Conservation (phyloP, 2,329 filamentous ascomycete genomes). For the Trichoderma sp. region DNA sequence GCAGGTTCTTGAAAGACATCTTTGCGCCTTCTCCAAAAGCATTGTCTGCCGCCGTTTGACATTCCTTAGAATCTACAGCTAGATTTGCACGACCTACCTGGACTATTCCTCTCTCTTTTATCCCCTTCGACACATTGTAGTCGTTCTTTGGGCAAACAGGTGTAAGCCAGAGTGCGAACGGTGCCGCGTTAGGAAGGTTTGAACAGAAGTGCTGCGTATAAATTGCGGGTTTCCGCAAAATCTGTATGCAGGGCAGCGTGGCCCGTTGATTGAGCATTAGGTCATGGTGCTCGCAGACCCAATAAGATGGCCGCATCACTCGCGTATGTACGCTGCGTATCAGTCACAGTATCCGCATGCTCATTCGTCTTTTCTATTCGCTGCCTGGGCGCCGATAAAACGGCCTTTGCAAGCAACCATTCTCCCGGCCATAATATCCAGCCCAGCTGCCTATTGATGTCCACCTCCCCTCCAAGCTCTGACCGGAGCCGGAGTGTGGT, state of each 20-base stretch:
- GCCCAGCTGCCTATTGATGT: neutral
- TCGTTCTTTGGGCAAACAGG: neutral
- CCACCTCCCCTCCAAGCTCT: neutral
- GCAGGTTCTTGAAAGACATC: neutral
- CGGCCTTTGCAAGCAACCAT: neutral
- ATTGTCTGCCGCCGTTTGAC: neutral
- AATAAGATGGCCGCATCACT: neutral
- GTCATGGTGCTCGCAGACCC: neutral
- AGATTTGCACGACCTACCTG: neutral
- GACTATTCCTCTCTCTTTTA: neutral
- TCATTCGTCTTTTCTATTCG: neutral
- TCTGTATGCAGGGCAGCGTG: neutral
- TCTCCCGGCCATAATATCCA: slow-evolving; percentile 1
- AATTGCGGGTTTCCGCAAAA: slow-evolving; percentile 1
- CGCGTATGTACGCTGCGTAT: neutral
- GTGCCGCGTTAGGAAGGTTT: slow-evolving; percentile 4
- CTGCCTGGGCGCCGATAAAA: neutral
- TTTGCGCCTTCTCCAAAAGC: neutral
- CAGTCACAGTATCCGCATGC: neutral
- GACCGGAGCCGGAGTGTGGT: slow-evolving; percentile 19
- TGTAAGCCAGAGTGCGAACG: neutral
- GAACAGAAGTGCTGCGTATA: neutral
- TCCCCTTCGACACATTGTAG: neutral
- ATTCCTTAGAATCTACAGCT: neutral
- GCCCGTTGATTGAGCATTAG: neutral